Base-by-base conservation (phyloP, 2,329 filamentous ascomycete genomes). In the Dactylellina sp. region DNA sequence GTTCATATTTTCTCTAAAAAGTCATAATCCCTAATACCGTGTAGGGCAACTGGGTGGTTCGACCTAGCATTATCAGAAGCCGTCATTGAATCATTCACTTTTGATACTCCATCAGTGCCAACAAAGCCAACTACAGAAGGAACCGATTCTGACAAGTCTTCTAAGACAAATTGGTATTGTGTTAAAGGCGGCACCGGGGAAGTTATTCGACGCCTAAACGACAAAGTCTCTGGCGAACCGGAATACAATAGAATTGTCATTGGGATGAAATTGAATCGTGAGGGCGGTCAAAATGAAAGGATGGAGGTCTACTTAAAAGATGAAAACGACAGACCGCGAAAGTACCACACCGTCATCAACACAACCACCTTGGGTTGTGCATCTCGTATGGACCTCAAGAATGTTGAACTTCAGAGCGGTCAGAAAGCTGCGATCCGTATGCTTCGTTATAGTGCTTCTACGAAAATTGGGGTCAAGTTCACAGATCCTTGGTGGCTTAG, bases 391-490 rank as follows among this genome's bases (percentile, higher is more conserved):
- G 75, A 77, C 25, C n/a, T 76, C 12, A 53, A 49, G 2, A 25
- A 35, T 7, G 47, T 76, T 40, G 57, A 76, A 6, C 65, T 76
- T 11, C 64, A 75, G 3, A 59, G 50, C 1, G 14, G 18, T 14
- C 78, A 78, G 57, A 79, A 79, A 25, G 35, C 71, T 9, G 81
- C 80, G 4, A 79, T 81, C 46, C 80, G 81, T 9, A 64, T 64
- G 6, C 77, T 82, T 1, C 56, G 65, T 22, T 82, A 82, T 66
- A 79, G 75, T 47, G 70, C 72, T 18, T 77, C 80, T 5, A 71
- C 64, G 70, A 82, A 82, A 61, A 78, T 82, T 6, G 81, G 71
- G 22, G 79, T 82, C 20, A 81, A 80, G 39, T 83, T 83, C 77
- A 78, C 64, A 14, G 56, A 64, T 1, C 71, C 76, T 3, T 82